Base-by-base conservation (phyloP, 306 rosid species). In the Fragaria nilgerrensis region DNA sequence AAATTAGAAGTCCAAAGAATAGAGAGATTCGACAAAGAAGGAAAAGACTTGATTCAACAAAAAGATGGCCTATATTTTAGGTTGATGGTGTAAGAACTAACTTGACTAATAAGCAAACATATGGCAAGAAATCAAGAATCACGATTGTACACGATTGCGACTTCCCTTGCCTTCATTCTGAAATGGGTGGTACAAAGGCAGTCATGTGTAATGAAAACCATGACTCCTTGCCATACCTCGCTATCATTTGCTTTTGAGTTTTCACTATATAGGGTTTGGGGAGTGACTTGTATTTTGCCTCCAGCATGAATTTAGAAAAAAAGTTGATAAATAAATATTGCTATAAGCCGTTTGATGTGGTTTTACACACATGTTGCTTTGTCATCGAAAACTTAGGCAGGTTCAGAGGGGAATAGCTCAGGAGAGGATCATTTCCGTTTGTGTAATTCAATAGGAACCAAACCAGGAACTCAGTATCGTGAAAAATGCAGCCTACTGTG, bases 401-500 rank as follows among this genome's bases (percentile, higher is more conserved):
- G 36, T 32, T 32, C 36, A 32, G 4, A 3, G 36, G 36, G 36
- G 41, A 37, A 37, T 37, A 1, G 41, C 41, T 37, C 41, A 37
- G 6, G 41, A 37, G 41, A 37, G 41, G 41, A 37, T 37, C 41
- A 5, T 37, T 7, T 37, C 41, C 41, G 7, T 37, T 37, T 37
- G 41, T 37, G 41, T 37, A 6, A 29, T 62, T 27, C 10, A 32
- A 32, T 16, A 62, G 41, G 41, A 29, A 29, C 11, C 10, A 62
- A 62, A 62, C n/a, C 43, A 63, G 68, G 44, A 64, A 16, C 23
- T 62, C 9, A 6, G 68, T 29, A 32, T 27, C 68, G 9, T 32
- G 10, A 9, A 9, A 65, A 65, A 17, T 1, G 63, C 66, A 41
- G 70, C 80, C 65, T 55, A 65, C 72, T 83, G 81, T 37, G 97